Evolutionary conservation across 2,329 filamentous ascomycete genomes (phyloP), one percentile per base, ranked within the genome.

Genomic region (Xylariaceae sp.): DNA sequence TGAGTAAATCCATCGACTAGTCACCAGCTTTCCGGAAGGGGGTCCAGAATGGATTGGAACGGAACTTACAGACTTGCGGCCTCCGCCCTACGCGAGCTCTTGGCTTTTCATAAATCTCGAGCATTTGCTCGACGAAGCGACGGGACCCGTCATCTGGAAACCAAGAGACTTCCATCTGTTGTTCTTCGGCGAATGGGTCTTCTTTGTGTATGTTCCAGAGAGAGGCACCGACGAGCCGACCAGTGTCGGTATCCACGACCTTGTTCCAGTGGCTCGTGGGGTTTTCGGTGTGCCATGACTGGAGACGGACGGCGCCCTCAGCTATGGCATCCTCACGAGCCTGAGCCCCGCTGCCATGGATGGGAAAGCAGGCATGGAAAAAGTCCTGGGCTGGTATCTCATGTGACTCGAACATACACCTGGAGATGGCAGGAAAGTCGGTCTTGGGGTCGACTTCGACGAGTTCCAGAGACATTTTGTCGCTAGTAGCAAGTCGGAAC

Each of bases 61-160:
- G 12, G 11, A 13, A 45, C 49, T 33, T 28, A 49, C 49, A 50
- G 15, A 52, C 29, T 3, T 50, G 49, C 1, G 46, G 39, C 28
- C 32, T 31, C 28, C 41, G 50, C 3, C 27, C 50, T 2, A 22
- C 28, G 2, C 15, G 31, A 17, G 32, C 15, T 24, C 46, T 39
- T 6, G 48, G 49, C 9, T 8, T 10, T 3, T 2, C 17, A 16
- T 45, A 36, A 1, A 26, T 33, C 9, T 29, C 21, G 1, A 50
- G 16, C 1, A 30, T 32, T 21, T 49, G 15, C 29, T 50, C 49
- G 2, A 29, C 48, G 13, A 45, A 51, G 0, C 12, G 10, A 7
- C 48, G 50, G 5, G 48, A 43, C 4, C 45, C 32, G 13, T 45
- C 50, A 27, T 56, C 43, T 0, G 57, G 57, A 23, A 53, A 56